Conservation (phyloP, 2,329 filamentous ascomycete species). For the Fusarium sambucinum region DNA sequence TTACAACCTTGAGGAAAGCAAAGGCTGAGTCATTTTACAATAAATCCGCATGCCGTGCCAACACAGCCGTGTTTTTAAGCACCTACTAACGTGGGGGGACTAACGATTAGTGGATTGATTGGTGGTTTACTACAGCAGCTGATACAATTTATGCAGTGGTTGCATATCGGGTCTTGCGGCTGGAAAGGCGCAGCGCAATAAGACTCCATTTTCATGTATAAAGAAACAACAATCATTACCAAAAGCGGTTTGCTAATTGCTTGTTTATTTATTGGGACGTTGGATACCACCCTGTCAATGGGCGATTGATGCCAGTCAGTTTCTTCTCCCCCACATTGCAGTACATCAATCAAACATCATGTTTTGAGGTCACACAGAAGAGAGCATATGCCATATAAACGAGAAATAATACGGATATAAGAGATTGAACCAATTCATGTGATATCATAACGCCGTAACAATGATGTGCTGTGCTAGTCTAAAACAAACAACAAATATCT, state of each 20-base stretch:
- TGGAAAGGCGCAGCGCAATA: neutral
- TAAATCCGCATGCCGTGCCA: neutral
- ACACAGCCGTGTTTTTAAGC: neutral
- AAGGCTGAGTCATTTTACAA: neutral
- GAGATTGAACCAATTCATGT: neutral
- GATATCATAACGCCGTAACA: neutral
- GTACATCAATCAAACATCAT: neutral
- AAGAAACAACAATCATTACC: neutral
- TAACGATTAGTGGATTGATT: neutral
- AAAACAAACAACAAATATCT: neutral
- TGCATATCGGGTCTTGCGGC: neutral
- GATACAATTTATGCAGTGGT: neutral
- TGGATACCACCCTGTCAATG: neutral
- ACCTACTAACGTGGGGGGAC: neutral
- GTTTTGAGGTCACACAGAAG: neutral
- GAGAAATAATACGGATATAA: neutral
- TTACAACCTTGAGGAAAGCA: neutral
- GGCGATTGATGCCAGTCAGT: too few relatives aligned
- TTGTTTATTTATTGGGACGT: neutral
- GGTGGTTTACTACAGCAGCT: neutral
- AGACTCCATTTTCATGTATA: neutral
- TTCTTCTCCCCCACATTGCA: accelerated
- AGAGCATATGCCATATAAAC: neutral
- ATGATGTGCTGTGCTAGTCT: neutral
- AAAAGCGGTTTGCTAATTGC: neutral